A percentile compares a stretch with the other conserved stretches of the same genome.
These are phyloP conservation scores for Fusarium scirpi DNA, from an alignment of 2,329 filamentous ascomycete genomes.

Conservation along the genomic window DNA sequence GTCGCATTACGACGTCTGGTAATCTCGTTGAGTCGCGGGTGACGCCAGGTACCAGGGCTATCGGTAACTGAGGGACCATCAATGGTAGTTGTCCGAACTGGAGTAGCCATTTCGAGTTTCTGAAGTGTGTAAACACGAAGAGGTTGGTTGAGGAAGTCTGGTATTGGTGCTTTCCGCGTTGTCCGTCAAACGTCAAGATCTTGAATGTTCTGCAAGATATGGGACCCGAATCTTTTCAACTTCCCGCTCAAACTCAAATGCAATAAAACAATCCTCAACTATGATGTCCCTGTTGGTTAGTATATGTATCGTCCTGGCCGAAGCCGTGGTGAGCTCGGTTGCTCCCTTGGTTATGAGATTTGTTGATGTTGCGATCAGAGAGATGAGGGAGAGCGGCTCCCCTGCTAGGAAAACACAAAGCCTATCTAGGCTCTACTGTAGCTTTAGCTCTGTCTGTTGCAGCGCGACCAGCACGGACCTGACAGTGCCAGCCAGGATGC, in stretches of 20 bases:
- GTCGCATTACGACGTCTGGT: constrained; percentile 81
- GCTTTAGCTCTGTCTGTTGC: constrained; percentile 39
- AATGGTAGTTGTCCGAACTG: constrained; percentile 55
- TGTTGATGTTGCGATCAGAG: constrained; percentile 50
- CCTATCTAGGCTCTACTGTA: constrained; percentile 14
- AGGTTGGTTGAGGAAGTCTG: not conserved
- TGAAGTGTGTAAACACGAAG: not conserved
- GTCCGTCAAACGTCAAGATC: constrained; percentile 9
- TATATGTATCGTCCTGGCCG: constrained; percentile 47
- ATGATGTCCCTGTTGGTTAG: constrained; percentile 47
- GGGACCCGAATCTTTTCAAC: not conserved
- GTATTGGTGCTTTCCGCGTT: constrained; percentile 3
- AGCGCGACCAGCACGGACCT: constrained; percentile 41
- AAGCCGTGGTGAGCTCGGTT: constrained; percentile 49
- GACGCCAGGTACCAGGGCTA: constrained; percentile 86
- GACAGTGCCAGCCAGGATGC: not conserved
- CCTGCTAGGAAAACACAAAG: constrained; percentile 40
- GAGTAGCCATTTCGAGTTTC: constrained; percentile 48
- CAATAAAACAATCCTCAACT: not conserved
- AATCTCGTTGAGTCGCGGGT: constrained; percentile 90
- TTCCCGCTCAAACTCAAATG: not conserved
- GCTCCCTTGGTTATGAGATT: constrained; percentile 45
- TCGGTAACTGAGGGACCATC: constrained; percentile 58
- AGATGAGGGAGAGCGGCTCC: constrained; percentile 33
- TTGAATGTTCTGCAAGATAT: constrained; percentile 14